Base-by-base conservation (phyloP, 2,329 filamentous ascomycete species). In the Beauveria pseudobassiana region DNA sequence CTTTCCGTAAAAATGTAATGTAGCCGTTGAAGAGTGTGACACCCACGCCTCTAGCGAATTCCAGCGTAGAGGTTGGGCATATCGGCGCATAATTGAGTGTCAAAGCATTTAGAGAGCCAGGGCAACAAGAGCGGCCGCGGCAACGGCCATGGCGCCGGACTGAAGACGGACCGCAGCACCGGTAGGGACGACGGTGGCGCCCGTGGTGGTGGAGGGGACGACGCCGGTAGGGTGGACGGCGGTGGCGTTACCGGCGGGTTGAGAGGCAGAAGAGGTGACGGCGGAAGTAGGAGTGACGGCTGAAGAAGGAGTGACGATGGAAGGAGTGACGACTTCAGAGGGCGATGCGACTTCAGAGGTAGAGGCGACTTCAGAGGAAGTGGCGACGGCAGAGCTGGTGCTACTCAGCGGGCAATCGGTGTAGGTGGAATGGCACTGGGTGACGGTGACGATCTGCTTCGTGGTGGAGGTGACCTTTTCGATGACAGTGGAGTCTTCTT, bases 381-480 rank as follows among this genome's bases (percentile, higher is more conserved):
- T 43, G 58, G 62, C 26, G 62, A 58, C 20, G 62, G 51, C 30
- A 51, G 58, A 22, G 63, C 64, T 50, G 24, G 24, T 28, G 48
- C 24, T 69, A 65, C 67, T 70, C 63, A 70, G 68, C 60, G 78
- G 77, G 75, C 79, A 80, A 70, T 78, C 72, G 64, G 74, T 72
- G 64, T 75, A 71, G 12, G 71, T 72, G 49, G 77, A 75, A 69
- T 76, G 74, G 75, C 80, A 80, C 68, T 72, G 67, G 62, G 79
- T 82, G 69, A 82, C 73, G 69, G 79, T 82, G 65, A 77, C 62
- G 56, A 75, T 76, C 66, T 69, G 71, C 60, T 77, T 78, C 59
- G 72, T 72, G 62, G 79, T 82, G 18, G 76, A 75, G 61, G 79
- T 82, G 62, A 74, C 58, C 12, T 73, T 75, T 62, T 74, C 75